Evolutionary conservation across 1,139 yeast genomes (phyloP), one percentile per base, ranked within the genome.

Genomic region (Suhomyces choctaworum): DNA sequence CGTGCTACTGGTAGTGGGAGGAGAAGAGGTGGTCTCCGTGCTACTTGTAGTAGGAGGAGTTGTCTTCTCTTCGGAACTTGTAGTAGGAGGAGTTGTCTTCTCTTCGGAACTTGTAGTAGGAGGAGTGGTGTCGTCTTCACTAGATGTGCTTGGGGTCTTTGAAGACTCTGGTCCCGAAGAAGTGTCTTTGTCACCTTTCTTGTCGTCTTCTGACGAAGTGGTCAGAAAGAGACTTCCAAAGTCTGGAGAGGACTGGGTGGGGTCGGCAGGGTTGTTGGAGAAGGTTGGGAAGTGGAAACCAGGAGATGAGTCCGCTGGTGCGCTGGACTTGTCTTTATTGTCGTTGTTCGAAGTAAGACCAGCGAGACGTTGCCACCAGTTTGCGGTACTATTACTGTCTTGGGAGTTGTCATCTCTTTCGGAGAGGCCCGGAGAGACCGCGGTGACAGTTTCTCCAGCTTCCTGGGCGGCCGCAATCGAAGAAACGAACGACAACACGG

Each of bases 401-500:
- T n/a, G n/a, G n/a, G 7, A 7, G 20, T 6, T 17, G 20, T 17
- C 20, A 17, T 17, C 20, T 17, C 20, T 17, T 8, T 17, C 20
- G 8, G 8, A 6, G 8, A 17, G 6, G 20, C 20, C 20, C n/a
- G n/a, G n/a, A 10, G 29, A 9, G 13, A 9, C 20, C 13, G 15
- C 13, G 7, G 9, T 17, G 15, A 24, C 5, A 2, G 30, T 19
- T 5, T 14, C 15, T 9, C 5, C 16, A 6, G 6, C 7, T 17
- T 17, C 20, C 20, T 17, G 13, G 11, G 27, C 42, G 10, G 37
- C 41, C n/a, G 22, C n/a, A 15, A 31, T 31, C n/a, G 31, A 22
- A 22, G 27, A 24, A 16, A 22, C 31, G 8, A 25, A 37, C n/a
- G 44, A 32, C 34, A 41, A 36, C 16, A 44, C 31, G 16, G 27